A percentile compares a stretch with the other conserved stretches of the same genome.
Evolutionary conservation across 257 asterid genomes (phyloP).

Genomic region (Solanum piurae): DNA sequence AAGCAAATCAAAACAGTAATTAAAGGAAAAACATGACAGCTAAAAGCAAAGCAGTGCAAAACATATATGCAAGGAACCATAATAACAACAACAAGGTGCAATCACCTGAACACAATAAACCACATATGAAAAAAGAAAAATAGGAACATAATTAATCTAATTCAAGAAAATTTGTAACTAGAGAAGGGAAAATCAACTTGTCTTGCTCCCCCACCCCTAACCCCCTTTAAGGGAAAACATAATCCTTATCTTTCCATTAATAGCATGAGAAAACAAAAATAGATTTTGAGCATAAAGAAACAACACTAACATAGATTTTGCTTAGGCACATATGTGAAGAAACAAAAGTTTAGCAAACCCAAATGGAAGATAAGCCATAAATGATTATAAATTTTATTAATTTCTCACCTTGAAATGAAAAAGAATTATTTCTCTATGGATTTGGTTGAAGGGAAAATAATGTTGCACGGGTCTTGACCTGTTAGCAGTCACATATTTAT

Average conservation of each 20-base stretch:
- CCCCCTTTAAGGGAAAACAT: neutral
- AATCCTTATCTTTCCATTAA: neutral
- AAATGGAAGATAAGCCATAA: neutral
- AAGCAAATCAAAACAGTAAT: neutral
- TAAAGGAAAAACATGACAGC: too few relatives aligned
- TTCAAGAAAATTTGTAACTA: neutral
- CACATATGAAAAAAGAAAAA: too few relatives aligned
- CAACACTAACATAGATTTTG: neutral
- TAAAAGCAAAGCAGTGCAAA: neutral
- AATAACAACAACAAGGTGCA: neutral
- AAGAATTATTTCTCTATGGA: neutral
- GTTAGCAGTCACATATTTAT: constrained; percentile 1
- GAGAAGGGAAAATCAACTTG: neutral
- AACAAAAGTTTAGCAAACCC: neutral
- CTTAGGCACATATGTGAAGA: neutral
- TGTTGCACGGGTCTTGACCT: neutral
- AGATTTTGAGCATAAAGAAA: neutral
- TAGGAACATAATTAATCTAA: neutral
- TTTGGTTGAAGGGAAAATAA: neutral
- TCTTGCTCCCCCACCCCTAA: neutral
- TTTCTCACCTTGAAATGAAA: neutral
- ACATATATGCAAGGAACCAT: neutral
- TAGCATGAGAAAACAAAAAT: neutral
- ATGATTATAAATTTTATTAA: neutral
- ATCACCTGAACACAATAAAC: neutral